Conservation (phyloP, 345 rosid genomes). For the Alliaria petiolata region DNA sequence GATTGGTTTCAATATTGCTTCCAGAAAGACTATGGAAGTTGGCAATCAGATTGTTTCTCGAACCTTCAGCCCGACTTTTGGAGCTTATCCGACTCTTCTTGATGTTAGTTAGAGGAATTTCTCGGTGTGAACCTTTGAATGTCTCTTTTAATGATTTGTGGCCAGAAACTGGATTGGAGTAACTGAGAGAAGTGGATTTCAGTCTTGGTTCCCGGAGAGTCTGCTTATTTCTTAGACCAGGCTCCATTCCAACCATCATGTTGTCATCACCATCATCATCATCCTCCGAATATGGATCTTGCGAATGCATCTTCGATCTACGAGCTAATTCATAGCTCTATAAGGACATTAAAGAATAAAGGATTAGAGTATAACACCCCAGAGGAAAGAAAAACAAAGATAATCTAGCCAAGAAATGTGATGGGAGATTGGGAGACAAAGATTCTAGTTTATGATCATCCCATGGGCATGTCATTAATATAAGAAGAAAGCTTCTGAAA, state of each 20-base stretch:
- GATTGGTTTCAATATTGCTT: conserved; percentile 31
- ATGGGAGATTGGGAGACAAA: neutral
- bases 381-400: neutral
- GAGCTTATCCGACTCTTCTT: conserved; percentile 39
- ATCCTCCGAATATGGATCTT: conserved; percentile 42
- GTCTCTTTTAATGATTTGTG: conserved; percentile 37
- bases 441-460: conserved; percentile 3
- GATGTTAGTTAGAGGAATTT: conserved; percentile 34
- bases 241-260: conserved; percentile 30
- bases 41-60: conserved; percentile 38
- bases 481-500: conserved; percentile 22
- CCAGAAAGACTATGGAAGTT: conserved; percentile 34
- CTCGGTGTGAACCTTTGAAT: conserved; percentile 42
- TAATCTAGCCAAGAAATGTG: neutral
- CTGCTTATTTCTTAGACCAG: conserved; percentile 42
- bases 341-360: conserved; percentile 19
- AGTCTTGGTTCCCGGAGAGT: conserved; percentile 38
- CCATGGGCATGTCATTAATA: neutral
- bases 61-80: conserved; percentile 44
- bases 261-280: conserved; percentile 28
- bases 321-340: conserved; percentile 46
- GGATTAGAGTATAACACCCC: neutral
- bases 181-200: conserved; percentile 36
- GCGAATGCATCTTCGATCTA: conserved; percentile 39
- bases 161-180: conserved; percentile 37